phyloP scores from a whole-genome alignment of 2,329 filamentous ascomycete genomes.

The Fusarium acutatum region DNA sequence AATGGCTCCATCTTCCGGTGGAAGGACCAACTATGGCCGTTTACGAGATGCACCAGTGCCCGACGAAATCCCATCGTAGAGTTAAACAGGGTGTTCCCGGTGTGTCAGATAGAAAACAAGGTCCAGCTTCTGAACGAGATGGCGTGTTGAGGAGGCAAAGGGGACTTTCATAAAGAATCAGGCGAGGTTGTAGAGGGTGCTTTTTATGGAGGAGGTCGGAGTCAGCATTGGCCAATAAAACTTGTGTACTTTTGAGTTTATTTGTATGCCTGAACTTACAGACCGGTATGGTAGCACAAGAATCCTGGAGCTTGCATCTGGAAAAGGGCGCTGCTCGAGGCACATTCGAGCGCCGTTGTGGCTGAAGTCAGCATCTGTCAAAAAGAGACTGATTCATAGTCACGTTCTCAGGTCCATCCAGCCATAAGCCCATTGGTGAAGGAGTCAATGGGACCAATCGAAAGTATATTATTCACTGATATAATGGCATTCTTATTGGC shows the following conservation, averaged over 20 bases:
- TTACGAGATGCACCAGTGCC: constrained; percentile 1
- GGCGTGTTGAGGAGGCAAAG: neutral
- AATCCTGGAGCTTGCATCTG: neutral
- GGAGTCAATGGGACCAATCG: neutral
- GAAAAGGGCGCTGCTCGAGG: neutral
- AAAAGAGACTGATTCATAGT: neutral
- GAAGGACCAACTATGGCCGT: constrained; percentile 22
- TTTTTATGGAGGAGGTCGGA: neutral
- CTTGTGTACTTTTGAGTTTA: neutral
- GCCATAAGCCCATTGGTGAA: neutral
- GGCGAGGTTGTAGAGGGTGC: neutral
- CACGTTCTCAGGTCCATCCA: neutral
- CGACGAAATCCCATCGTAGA: neutral
- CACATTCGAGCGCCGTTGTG: neutral
- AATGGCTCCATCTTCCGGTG: constrained; percentile 25
- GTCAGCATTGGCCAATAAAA: neutral
- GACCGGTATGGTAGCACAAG: neutral
- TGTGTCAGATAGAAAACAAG: constrained; percentile 1
- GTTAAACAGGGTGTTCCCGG: constrained; percentile 17
- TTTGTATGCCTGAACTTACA: neutral
- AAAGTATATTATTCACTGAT: neutral
- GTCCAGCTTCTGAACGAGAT: neutral
- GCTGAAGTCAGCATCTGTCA: neutral
- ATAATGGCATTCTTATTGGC: neutral
- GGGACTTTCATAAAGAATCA: neutral